Conservation (phyloP, 2,329 filamentous ascomycete genomes). For the Pochonia chlamydosporia region DNA sequence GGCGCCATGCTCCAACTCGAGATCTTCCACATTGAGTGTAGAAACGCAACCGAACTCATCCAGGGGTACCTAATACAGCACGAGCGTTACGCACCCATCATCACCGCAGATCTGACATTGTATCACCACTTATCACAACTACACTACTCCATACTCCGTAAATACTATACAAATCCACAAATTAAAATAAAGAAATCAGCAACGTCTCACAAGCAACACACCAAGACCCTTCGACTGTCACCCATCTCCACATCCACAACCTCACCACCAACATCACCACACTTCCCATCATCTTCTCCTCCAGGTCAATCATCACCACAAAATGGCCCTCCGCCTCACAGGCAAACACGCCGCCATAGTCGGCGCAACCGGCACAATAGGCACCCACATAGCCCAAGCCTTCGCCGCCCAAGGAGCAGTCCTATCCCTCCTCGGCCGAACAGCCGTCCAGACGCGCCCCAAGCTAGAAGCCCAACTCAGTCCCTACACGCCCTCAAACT, state of each 20-base stretch:
- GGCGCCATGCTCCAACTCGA: too few species aligned
- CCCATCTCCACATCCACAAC: neutral
- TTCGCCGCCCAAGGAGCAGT: slow-evolving; percentile 58
- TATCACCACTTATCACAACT: too few species aligned
- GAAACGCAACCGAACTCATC: neutral
- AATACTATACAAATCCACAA: too few species aligned
- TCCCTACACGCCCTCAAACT: slow-evolving; percentile 14
- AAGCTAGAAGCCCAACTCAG: slow-evolving; percentile 26
- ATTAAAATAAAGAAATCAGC: too few species aligned
- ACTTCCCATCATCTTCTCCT: neutral
- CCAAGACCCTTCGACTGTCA: too few species aligned
- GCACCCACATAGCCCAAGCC: slow-evolving; percentile 58
- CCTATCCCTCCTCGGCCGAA: slow-evolving; percentile 57
- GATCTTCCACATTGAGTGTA: neutral
- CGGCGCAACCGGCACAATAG: slow-evolving; percentile 67
- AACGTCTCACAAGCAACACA: too few species aligned
- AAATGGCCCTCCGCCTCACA: slow-evolving; percentile 28
- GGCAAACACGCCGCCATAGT: slow-evolving; percentile 57
- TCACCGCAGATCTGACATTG: too few species aligned
- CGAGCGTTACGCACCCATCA: neutral
- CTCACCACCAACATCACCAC: neutral
- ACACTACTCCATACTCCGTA: too few species aligned
- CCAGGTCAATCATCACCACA: neutral
- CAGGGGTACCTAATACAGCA: neutral
- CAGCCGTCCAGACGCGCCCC: slow-evolving; percentile 38